Conservation (phyloP, 1,284 basidiomycete genomes). For the Ustilago curta region DNA sequence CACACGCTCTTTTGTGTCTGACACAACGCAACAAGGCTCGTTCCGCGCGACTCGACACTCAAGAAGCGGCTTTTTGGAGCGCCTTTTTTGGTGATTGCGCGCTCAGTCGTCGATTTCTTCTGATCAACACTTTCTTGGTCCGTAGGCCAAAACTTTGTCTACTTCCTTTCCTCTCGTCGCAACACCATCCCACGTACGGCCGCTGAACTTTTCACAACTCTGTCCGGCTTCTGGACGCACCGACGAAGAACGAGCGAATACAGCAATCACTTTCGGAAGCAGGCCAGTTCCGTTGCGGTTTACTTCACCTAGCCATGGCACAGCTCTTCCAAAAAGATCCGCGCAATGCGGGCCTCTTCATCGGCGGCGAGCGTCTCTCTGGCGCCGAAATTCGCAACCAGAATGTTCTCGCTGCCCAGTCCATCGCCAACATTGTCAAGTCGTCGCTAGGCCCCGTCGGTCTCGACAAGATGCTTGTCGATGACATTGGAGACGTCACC, state of each 20-base stretch:
- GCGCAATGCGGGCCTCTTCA: conserved; percentile 73
- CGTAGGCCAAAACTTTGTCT: not conserved
- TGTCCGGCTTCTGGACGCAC: not conserved
- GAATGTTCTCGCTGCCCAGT: conserved; percentile 89
- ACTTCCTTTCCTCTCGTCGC: not conserved
- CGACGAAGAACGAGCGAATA: not conserved
- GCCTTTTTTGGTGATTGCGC: not conserved
- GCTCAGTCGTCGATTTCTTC: conserved; percentile 9
- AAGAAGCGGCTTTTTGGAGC: no score
- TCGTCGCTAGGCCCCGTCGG: conserved; percentile 93
- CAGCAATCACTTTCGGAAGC: not conserved
- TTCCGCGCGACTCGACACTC: conserved; percentile 5
- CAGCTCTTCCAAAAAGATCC: conserved; percentile 68
- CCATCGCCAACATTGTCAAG: conserved; percentile 97
- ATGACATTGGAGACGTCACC: conserved; percentile 99
- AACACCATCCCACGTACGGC: not conserved
- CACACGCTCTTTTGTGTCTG: not conserved
- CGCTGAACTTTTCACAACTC: not conserved
- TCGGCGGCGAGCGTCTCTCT: conserved; percentile 91
- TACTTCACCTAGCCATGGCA: conserved; percentile 52
- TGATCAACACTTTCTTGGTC: conserved; percentile 5
- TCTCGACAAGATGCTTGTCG: conserved; percentile 81
- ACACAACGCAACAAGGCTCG: not conserved
- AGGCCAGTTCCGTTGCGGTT: not conserved
- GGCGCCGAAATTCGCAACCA: conserved; percentile 96